Base-by-base conservation (phyloP, 2,329 filamentous ascomycete species). In the Tolypocladium cylindrosporum region DNA sequence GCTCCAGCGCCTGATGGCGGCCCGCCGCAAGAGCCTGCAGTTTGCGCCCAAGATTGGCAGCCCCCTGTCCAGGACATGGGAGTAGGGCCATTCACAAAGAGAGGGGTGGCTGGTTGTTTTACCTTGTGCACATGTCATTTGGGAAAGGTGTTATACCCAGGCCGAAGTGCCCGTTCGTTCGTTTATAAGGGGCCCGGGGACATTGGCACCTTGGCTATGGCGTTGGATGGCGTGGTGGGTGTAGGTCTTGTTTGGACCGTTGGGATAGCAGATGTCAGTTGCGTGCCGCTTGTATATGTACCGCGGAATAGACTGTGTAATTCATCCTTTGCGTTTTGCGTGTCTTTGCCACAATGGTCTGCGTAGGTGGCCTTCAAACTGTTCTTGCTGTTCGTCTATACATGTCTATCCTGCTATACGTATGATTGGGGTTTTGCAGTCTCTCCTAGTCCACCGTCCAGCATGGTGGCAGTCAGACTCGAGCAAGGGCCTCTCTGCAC, bases 21-120 rank as follows among this genome's bases (percentile, higher is more conserved):
- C 88, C 0, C 79, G 88, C 60, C 79, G 89, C 60, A 91, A 90
- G 81, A 93, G 87, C 67, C 69, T 91, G 70, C 87, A 90, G 67
- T 91, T 86, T 75, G 87, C 87, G 39, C 89, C 89, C 37, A 88
- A 88, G 72, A 75, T 90, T 59, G 86, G 82, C 21, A 92, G 89
- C 70, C 89, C 89, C 2, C 73, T 92, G 64, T 80, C 83, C 34
- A 83, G 77, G 65, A 74, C 78, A 34, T 85, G 81, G 82, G 72
- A 68, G 50, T 72, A 54, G 48, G 27, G 48, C 14, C 24, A 24
- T 3, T 31, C 7, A 16, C 14, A 31, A 4, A 31, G 45, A 21
- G 48, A n/a, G 2, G 31, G 5, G 3, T 8, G 14, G 5, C 19
- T 16, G 37, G 37, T 34, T 27, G 27, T 34, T 42, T 24, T 36